Evolutionary conservation across 352 stramenopile species (phyloP).

Genomic region (Pythium monospermum): DNA sequence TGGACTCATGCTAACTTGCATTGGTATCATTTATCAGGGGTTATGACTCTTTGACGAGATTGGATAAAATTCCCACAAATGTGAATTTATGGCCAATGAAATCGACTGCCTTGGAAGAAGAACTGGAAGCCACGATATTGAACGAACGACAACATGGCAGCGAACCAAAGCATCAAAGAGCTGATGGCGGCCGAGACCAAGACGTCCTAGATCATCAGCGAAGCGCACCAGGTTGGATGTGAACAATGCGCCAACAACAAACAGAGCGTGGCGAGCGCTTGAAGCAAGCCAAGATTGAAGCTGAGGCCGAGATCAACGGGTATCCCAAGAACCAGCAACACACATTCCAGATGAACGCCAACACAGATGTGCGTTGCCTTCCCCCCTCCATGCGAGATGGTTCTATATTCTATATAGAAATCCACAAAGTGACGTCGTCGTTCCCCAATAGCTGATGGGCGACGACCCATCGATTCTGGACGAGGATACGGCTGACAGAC

Average conservation of each 20-base stretch:
- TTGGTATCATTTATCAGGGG: no score
- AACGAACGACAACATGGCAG: constrained; percentile 44
- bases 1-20: no score
- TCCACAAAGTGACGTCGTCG: no score
- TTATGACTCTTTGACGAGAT: no score
- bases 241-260: neutral
- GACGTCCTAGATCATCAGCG: constrained; percentile 88
- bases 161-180: constrained; percentile 88
- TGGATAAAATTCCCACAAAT: constrained; percentile 1
- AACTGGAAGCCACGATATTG: neutral
- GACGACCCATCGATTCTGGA: constrained; percentile 74
- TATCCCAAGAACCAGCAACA: constrained; percentile 85
- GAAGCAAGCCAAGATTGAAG: constrained; percentile 86
- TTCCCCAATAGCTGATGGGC: constrained; percentile 53
- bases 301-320: constrained; percentile 77
- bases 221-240: constrained; percentile 66
- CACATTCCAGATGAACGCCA: constrained; percentile 83
- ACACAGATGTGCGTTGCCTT: constrained; percentile 52
- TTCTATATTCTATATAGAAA: no score
- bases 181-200: constrained; percentile 87
- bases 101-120: constrained; percentile 3
- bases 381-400: neutral
- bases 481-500: constrained; percentile 44
- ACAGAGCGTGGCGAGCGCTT: constrained; percentile 79
- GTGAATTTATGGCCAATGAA: constrained; percentile 7